Base-by-base conservation (phyloP, 805 yeast species). In the Zygoascus flipseniorum region DNA sequence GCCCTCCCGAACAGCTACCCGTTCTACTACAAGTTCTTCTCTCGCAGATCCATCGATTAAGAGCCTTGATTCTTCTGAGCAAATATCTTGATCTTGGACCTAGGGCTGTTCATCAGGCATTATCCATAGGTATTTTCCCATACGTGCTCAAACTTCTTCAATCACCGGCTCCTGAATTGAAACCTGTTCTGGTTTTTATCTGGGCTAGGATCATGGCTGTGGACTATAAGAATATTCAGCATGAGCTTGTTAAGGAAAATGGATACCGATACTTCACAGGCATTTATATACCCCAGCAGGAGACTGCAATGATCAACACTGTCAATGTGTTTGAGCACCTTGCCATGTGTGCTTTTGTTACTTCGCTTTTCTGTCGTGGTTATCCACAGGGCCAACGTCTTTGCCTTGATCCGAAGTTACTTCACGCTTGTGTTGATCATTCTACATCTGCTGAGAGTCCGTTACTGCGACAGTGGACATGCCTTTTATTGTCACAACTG, bases 121-220 rank as follows among this genome's bases (percentile, higher is more conserved):
- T 93, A 32, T 87, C 96, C 8, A 90, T 93, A 58, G 98, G 98
- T 20, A 92, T 93, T 31, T 93, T 92, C 69, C 98, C 98, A 0
- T 93, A 93, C 65, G 96, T 93, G 32, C 73, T 92, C 52, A 89
- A 90, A 62, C 75, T 93, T 20, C 71, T 93, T 35, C 98, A 92
- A 65, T 84, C 95, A 55, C 98, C 98, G 0, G 97, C 98, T 0
- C 95, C 88, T 28, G 98, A 93, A 63, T 74, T 93, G 55, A 89
- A 89, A 62, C 98, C 98, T 0, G 96, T 92, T 2, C 71, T 93
- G 54, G 93, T 93, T 1, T 93, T 92, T 63, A 93, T 93, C 52
- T 93, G 99, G 99, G 96, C 98, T 0, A 76, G 98, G 59, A 89
- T 93, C 20, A 89, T 93, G 93, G 90, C 97, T 2, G 95, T 93